Evolutionary conservation across 202 grass and related monocot genomes (phyloP).

Genomic region (Dendrocalamus latiflorus): DNA sequence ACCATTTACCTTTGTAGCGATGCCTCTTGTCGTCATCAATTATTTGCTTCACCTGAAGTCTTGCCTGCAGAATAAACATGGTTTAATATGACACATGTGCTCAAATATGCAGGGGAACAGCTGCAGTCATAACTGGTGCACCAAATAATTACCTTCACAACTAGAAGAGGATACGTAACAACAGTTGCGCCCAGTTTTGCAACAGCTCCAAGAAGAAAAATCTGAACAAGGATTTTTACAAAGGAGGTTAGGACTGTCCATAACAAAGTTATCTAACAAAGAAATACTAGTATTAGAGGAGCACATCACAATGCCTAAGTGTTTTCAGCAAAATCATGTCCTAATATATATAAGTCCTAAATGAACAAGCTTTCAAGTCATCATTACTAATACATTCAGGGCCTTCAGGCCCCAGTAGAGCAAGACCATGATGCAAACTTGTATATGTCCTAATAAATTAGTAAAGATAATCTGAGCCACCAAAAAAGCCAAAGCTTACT

Average conservation of each 20-base stretch:
- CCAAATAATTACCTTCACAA: constrained; percentile 70
- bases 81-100: neutral
- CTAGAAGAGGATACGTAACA: constrained; percentile 85
- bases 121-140: neutral
- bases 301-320: neutral
- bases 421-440: neutral
- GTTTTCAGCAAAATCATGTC: neutral
- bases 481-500: constrained; percentile 41
- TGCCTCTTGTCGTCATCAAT: constrained; percentile 52
- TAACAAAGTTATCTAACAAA: constrained; percentile 2
- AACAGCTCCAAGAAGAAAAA: no score
- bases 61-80: constrained; percentile 50
- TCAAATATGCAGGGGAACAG: neutral
- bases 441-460: neutral
- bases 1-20: constrained; percentile 66
- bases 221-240: constrained; percentile 28
- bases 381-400: neutral
- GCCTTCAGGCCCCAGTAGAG: neutral
- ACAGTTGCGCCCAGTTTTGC: constrained; percentile 91
- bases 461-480: neutral
- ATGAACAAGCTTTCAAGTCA: neutral
- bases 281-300: neutral
- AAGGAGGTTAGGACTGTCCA: constrained; percentile 22
- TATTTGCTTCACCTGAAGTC: constrained; percentile 70
- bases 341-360: neutral